Evolutionary conservation across 495 filamentous ascomycete genomes (phyloP).

Genomic region (Talaromyces thailandensis): DNA sequence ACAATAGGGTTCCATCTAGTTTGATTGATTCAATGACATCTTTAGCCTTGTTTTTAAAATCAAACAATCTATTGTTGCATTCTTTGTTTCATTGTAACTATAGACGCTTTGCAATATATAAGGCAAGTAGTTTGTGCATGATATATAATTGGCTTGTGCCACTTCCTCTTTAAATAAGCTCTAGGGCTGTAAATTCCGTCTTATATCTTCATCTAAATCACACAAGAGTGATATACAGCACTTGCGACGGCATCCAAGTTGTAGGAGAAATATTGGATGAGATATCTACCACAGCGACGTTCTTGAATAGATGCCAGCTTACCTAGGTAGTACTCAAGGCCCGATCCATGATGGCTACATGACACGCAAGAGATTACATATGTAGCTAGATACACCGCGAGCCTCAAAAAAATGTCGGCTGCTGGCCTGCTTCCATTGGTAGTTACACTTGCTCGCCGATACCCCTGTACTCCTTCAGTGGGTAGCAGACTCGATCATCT

Average conservation of each 20-base stretch:
- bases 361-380: not conserved
- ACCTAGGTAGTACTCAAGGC: too few relatives aligned
- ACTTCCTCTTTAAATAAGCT: not conserved
- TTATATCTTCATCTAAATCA: not conserved
- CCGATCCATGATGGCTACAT: not conserved
- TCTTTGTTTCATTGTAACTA: not conserved
- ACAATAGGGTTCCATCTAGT: conserved; percentile 5
- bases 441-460: not conserved
- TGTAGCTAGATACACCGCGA: not conserved
- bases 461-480: not conserved
- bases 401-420: not conserved
- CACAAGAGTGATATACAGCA: not conserved
- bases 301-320: not conserved
- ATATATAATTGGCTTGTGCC: not conserved
- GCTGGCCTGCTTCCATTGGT: not conserved
- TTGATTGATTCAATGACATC: not conserved
- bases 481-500: not conserved
- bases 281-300: not conserved
- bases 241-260: not conserved
- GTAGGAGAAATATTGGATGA: not conserved
- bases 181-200: not conserved
- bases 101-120: not conserved
- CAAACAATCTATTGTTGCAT: not conserved
- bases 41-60: not conserved
- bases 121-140: not conserved